Base-by-base conservation (phyloP, 306 rosid species). In the Corylus heterophylla region DNA sequence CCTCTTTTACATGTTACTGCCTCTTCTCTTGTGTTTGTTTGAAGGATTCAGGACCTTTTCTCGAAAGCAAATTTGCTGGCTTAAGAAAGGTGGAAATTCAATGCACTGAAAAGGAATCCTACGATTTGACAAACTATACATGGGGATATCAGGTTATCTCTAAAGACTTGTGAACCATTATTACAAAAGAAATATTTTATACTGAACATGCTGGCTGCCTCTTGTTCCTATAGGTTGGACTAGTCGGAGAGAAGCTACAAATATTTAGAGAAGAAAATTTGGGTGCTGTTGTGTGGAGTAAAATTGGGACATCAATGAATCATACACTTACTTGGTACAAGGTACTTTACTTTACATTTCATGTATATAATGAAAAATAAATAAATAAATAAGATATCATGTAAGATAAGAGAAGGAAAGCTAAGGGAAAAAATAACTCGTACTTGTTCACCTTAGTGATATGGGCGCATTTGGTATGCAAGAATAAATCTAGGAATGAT, bases 31-130 rank as follows among this genome's bases (percentile, higher is more conserved):
- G 37, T 59, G 66, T 27, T 59, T 59, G 66, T 59, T 11, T 64
- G 79, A 71, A 92, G 97, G 94, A 92, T 78, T 92, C 97, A 14
- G 97, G 97, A 55, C 80, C 97, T 55, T 92, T 71, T 83, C 92
- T 92, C 47, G 97, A 92, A 84, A 84, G 85, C 67, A 88, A 88
- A 87, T 77, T 80, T 66, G 71, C 87, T 73, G 97, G 97, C 54
- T 87, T 92, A 76, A 79, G 13, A 7, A 69, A 42, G 1, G 94
- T 92, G 7, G 79, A 87, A 80, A 86, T 88, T 81, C 88, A 82
- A 2, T 90, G 94, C 55, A 83, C 75, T 12, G 14, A 76, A 62
- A 49, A 80, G 1, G 91, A 84, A 25, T 79, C 85, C 12, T 88
- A 81, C 52, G 71, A 87, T 71, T 85, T 90, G 59, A 84, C 84